phyloP scores from a whole-genome alignment of 2,329 filamentous ascomycete species.

The Cadophora gregata region DNA sequence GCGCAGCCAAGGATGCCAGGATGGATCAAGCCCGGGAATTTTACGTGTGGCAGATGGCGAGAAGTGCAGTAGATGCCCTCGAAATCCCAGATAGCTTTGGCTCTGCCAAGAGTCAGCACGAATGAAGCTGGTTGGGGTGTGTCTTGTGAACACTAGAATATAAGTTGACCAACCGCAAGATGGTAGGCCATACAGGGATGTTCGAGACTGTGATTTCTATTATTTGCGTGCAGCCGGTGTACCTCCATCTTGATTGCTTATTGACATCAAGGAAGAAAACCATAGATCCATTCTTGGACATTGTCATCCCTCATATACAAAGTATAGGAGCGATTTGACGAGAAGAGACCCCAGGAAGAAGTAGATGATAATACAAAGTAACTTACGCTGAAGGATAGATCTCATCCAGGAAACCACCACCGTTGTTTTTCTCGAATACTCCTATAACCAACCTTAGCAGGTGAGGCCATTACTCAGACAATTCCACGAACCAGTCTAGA shows the following conservation, averaged over 20 bases:
- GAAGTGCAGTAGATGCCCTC: constrained; percentile 83
- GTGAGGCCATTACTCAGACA: background rate
- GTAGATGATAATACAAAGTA: background rate
- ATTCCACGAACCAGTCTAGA: constrained; percentile 35
- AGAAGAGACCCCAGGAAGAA: background rate
- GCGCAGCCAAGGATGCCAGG: constrained; percentile 91
- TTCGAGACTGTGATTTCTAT: no score
- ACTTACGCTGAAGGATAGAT: constrained; percentile 80
- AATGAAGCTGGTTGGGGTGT: background rate
- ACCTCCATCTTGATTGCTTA: no score
- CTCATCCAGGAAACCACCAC: constrained; percentile 88
- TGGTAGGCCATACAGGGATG: no score
- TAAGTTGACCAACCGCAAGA: no score
- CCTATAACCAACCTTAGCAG: constrained; percentile 28
- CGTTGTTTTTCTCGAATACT: constrained; percentile 76
- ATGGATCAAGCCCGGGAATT: constrained; percentile 88
- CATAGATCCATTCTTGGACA: no score
- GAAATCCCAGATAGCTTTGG: constrained; percentile 79
- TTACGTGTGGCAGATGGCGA: constrained; percentile 84
- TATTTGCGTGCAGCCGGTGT: no score
- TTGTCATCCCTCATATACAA: no score
- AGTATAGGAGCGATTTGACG: no score
- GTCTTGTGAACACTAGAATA: no score
- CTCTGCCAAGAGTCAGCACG: constrained; percentile 40
- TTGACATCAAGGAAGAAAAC: no score